These are phyloP conservation scores for Fusarium sp. DNA, from an alignment of 2,329 filamentous ascomycete genomes.

Conservation along the genomic window DNA sequence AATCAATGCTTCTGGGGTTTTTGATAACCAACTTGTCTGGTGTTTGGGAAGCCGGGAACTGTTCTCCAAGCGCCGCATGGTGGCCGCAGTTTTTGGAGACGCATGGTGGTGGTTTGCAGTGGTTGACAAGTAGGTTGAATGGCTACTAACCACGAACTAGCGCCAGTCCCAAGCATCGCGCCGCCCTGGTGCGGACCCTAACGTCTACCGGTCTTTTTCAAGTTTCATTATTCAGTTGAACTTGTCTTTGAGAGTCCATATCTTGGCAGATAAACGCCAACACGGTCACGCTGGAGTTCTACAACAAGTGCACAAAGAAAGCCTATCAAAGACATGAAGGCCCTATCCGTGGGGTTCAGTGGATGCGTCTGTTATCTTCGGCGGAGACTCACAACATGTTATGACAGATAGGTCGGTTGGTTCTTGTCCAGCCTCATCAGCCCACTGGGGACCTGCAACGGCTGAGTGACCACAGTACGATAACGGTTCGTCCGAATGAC, in stretches of 20 bases:
- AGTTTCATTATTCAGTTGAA: not conserved
- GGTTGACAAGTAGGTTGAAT: slow-evolving; percentile 2
- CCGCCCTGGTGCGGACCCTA: not conserved
- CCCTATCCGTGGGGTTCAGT: not conserved
- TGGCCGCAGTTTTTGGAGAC: not conserved
- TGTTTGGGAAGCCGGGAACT: not conserved
- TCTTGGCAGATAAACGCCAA: not conserved
- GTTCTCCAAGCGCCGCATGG: not conserved
- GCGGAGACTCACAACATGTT: not conserved
- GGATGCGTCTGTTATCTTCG: not conserved
- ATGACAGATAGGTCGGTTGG: not conserved
- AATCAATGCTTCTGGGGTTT: slow-evolving; percentile 12
- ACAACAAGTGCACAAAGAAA: not conserved
- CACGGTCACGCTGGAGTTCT: not conserved
- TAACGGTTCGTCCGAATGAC: slow-evolving; percentile 9
- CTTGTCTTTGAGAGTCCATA: not conserved
- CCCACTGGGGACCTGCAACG: not conserved
- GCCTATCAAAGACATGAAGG: not conserved
- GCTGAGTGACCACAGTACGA: not conserved
- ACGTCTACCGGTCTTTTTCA: not conserved
- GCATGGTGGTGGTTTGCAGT: slow-evolving; percentile 8
- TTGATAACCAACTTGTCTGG: slow-evolving; percentile 12
- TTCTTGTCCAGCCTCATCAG: not conserved
- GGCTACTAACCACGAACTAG: slow-evolving; percentile 8
- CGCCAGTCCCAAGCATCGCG: slow-evolving; percentile 6